These are phyloP conservation scores for Zalerion maritima DNA, from an alignment of 495 filamentous ascomycete species.

Conservation along the genomic window DNA sequence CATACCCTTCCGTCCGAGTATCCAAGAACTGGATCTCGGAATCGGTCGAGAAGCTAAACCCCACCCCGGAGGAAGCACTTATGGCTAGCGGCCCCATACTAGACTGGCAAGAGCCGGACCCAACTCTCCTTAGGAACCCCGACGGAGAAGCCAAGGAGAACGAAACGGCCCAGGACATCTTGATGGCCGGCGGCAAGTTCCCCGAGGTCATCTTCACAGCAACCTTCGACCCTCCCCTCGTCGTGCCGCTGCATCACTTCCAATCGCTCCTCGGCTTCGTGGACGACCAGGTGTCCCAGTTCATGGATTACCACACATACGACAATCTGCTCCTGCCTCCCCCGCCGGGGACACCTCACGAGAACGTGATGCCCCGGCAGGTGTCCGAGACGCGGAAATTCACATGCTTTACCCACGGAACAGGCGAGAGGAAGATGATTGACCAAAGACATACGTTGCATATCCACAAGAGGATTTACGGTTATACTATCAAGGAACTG, in stretches of 20 bases:
- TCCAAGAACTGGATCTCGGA: constrained; percentile 53
- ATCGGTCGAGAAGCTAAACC: constrained; percentile 35
- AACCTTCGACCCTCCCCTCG: constrained; percentile 68
- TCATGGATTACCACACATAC: constrained; percentile 43
- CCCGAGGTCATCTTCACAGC: constrained; percentile 73
- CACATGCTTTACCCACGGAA: constrained; percentile 17
- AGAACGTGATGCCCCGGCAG: constrained; percentile 23
- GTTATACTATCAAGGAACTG: constrained; percentile 51
- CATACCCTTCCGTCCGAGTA: constrained; percentile 44
- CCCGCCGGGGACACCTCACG: constrained; percentile 16
- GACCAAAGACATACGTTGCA: constrained; percentile 56
- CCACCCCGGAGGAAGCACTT: constrained; percentile 25
- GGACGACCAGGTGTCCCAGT: constrained; percentile 32
- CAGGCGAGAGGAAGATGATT: constrained; percentile 27
- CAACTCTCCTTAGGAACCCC: constrained; percentile 24
- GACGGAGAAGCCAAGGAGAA: constrained; percentile 18
- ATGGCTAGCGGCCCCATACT: constrained; percentile 32
- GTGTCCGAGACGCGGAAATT: constrained; percentile 21
- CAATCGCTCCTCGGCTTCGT: too few species aligned
- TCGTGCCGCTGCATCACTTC: constrained; percentile 59
- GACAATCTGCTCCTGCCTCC: constrained; percentile 50
- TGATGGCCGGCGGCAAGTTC: constrained; percentile 29
- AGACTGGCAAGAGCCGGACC: constrained; percentile 52
- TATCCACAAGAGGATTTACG: constrained; percentile 54
- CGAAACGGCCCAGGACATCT: constrained; percentile 15